Evolutionary conservation across 169 alveolate genomes (phyloP), one percentile per base, ranked within the genome.

Genomic region (Plasmodium inui): DNA sequence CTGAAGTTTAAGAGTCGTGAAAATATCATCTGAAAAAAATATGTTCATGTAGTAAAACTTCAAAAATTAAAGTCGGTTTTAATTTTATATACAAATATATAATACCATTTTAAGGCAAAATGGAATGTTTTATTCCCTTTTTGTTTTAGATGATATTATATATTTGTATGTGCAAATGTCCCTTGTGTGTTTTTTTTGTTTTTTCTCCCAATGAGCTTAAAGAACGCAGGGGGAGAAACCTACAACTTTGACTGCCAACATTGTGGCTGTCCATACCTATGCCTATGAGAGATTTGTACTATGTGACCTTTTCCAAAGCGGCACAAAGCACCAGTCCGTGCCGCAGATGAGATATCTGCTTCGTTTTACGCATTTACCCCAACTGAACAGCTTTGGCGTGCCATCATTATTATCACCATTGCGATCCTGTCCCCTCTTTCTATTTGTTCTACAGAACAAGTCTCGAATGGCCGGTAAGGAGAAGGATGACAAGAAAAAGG

Each of bases 1-100:
- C 22, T 57, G 90, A 82, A 82, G 90, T 82, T 83, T 83, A 83
- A 67, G 92, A 83, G 92, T 83, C 92, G 73, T 83, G 92, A 70
- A 67, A 22, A 67, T 83, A 83, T 83, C 26, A 71, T 39, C 71
- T 39, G 41, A 8, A 46, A 50, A 55, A 67, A 83, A 70, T 67
- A 67, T 67, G 32, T 8, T 70, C 92, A 83, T 46, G 92, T 83
- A 83, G 92, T 83, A 67, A 83, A 83, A 83, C 92, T 83, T 83
- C 92, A 46, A 83, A 83, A 67, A 83, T 26, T 55, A 83, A 83
- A 83, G 17, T 37, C 10, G 92, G 92, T 71, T 83, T 83, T 41
- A 32, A 37, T 41, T 83, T 6, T 41, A 55, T 70, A 70, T 70
- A 83, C 73, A 82, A 50, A 81, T 46, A 17, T 67, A 10, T 9